A percentile compares a stretch with the other conserved stretches of the same genome.
These are phyloP conservation scores for Millerago galiae DNA, from an alignment of 805 yeast genomes.

Conservation along the genomic window DNA sequence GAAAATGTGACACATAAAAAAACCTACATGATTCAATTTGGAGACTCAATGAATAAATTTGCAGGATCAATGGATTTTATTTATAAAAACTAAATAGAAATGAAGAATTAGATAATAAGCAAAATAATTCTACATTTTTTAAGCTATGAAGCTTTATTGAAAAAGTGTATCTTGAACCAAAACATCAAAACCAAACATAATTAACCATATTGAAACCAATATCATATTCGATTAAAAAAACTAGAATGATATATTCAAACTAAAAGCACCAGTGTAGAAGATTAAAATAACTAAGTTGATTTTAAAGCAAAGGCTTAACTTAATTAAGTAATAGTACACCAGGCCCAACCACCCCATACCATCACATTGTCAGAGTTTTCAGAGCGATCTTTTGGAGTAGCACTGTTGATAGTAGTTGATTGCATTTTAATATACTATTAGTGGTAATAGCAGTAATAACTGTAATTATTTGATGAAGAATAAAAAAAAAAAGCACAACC, in stretches of 20 bases:
- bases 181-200: background rate
- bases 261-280: background rate
- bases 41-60: too few species aligned
- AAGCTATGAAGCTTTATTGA: background rate
- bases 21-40: too few species aligned
- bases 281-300: background rate
- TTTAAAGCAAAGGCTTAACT: background rate
- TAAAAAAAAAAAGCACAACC: background rate
- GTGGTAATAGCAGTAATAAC: background rate
- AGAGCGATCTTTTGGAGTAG: conserved; percentile 9
- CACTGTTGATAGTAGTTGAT: conserved; percentile 6
- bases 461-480: background rate
- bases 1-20: too few species aligned
- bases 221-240: too few species aligned
- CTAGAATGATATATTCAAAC: too few species aligned
- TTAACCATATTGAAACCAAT: too few species aligned
- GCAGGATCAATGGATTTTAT: too few species aligned
- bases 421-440: too few species aligned
- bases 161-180: background rate
- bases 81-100: too few species aligned
- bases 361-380: conserved; percentile 6
- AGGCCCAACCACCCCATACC: conserved; percentile 10
- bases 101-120: too few species aligned
- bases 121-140: background rate
- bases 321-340: conserved; percentile 4